Percentiles rank a stretch among this genome's conserved stretches.
Evolutionary conservation across 768 basidiomycete genomes (phyloP).

Genomic region (Lactarius indigo): DNA sequence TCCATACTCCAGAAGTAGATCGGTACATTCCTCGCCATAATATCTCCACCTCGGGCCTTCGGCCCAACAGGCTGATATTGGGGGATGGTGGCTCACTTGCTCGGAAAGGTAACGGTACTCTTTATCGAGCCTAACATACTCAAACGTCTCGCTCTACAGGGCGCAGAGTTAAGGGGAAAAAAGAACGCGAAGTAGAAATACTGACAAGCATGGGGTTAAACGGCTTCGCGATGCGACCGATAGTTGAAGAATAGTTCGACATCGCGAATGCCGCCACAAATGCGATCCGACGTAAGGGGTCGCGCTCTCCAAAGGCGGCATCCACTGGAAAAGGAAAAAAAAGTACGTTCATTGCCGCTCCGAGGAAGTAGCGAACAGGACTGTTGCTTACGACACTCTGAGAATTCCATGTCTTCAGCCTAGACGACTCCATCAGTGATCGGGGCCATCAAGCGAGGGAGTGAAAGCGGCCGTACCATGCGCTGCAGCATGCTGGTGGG

Average conservation of each 20-base stretch:
- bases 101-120: constrained; percentile 92
- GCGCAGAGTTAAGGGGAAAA: neutral
- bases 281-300: constrained; percentile 79
- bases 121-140: constrained; percentile 84
- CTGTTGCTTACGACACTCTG: constrained; percentile 70
- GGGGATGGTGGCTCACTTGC: constrained; percentile 97
- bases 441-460: neutral
- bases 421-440: constrained; percentile 24
- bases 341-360: neutral
- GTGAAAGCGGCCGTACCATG: constrained; percentile 50
- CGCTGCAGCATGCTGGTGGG: constrained; percentile 96
- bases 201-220: constrained; percentile 93
- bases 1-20: neutral
- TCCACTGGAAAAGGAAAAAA: constrained; percentile 53
- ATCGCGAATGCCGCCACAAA: constrained; percentile 96
- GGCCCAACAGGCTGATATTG: constrained; percentile 93
- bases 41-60: constrained; percentile 89
- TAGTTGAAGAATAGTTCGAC: constrained; percentile 96
- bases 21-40: constrained; percentile 68
- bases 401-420: constrained; percentile 98
- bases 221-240: constrained; percentile 94
- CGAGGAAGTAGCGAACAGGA: neutral
- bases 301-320: constrained; percentile 70
- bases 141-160: constrained; percentile 83
- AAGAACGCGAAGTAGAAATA: constrained; percentile 15